phyloP scores from a whole-genome alignment of 176 grass and related monocot genomes.

The Cenchrus americanus region DNA sequence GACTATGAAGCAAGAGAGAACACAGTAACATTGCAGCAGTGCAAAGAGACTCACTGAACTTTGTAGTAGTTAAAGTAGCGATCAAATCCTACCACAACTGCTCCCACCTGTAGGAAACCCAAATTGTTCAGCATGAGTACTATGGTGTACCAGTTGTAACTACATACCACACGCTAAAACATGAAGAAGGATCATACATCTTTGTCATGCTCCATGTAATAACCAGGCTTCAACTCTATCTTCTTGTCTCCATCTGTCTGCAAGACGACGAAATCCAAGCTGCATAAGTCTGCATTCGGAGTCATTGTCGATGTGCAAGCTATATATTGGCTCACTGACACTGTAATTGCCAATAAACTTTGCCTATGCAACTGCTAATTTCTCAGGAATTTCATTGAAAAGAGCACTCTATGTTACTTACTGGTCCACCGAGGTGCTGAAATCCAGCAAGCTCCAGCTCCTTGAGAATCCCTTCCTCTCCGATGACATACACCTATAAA shows the following conservation, averaged over 20 bases:
- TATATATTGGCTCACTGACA: neutral
- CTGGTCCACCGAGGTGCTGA: conserved; percentile 84
- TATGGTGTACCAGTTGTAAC: neutral
- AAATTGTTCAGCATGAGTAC: conserved; percentile 21
- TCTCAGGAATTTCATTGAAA: neutral
- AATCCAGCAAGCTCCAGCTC: conserved; percentile 93
- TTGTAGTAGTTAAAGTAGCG: conserved; percentile 98
- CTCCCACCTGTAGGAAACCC: conserved; percentile 74
- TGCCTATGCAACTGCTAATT: neutral
- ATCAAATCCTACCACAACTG: conserved; percentile 97
- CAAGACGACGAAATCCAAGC: neutral
- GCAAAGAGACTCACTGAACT: conserved; percentile 79
- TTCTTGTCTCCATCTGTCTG: conserved; percentile 89
- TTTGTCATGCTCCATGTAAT: conserved; percentile 97
- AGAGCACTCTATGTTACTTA: conserved; percentile 37
- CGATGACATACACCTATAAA: conserved; percentile 95
- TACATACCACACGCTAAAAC: neutral
- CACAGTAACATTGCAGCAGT: neutral
- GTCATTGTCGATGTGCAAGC: neutral
- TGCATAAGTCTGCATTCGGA: neutral
- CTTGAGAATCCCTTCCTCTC: conserved; percentile 92
- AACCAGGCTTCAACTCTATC: conserved; percentile 95
- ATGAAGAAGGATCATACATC: conserved; percentile 53
- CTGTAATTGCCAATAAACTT: neutral
- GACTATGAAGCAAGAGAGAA: neutral